These are phyloP conservation scores for Peziza echinospora DNA, from an alignment of 495 filamentous ascomycete genomes.

Conservation along the genomic window DNA sequence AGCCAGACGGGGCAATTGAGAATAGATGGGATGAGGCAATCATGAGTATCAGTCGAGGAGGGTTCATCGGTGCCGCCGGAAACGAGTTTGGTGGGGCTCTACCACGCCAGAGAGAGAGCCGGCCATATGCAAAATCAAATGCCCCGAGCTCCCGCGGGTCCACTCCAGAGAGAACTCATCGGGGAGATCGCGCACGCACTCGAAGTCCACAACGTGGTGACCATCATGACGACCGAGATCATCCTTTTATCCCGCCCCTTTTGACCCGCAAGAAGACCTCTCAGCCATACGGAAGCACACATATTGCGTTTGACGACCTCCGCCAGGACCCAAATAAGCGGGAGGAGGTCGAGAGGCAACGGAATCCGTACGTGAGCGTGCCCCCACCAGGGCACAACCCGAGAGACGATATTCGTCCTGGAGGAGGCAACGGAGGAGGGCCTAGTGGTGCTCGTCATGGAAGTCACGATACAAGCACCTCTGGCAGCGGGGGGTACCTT, in stretches of 20 bases:
- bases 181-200: background rate
- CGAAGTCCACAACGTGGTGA: background rate
- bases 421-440: background rate
- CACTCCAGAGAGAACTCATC: too few species aligned
- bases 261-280: background rate
- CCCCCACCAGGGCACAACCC: background rate
- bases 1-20: slow-evolving; percentile 2
- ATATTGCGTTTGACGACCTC: background rate
- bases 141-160: too few species aligned
- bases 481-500: background rate
- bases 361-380: background rate
- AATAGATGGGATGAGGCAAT: background rate
- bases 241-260: background rate
- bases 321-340: background rate
- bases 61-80: background rate
- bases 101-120: background rate
- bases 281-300: background rate
- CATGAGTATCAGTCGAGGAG: background rate
- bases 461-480: background rate
- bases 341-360: background rate
- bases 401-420: background rate
- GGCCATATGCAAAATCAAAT: background rate
- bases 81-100: background rate
- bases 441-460: background rate
- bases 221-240: background rate